Conservation (phyloP, 2,329 filamentous ascomycete species). For the Xylariaceae sp. region DNA sequence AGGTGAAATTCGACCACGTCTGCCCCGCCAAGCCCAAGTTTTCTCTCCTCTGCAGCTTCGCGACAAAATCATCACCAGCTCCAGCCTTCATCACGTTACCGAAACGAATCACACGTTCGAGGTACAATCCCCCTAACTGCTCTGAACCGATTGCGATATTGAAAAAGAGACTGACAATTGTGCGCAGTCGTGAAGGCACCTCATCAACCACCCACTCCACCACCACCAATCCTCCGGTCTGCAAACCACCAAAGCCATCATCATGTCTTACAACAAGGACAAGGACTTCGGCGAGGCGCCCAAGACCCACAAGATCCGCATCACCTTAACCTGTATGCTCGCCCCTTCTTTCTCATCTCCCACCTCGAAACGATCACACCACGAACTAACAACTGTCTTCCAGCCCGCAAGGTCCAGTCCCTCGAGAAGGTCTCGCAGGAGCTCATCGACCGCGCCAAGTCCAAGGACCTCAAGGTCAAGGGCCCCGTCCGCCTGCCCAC, state of each 20-base stretch:
- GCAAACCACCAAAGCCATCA: slow-evolving; percentile 40
- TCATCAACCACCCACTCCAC: slow-evolving; percentile 15
- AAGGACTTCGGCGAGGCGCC: slow-evolving; percentile 88
- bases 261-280: slow-evolving; percentile 96
- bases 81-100: slow-evolving; percentile 65
- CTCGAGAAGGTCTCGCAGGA: slow-evolving; percentile 98
- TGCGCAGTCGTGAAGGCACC: slow-evolving; percentile 74
- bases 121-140: slow-evolving; percentile 9
- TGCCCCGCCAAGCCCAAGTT: slow-evolving; percentile 15
- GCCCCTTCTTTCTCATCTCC: background rate
- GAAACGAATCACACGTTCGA: slow-evolving; percentile 46
- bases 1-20: background rate
- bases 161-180: too few species aligned
- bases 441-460: slow-evolving; percentile 97
- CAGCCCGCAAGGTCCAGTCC: slow-evolving; percentile 77
- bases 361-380: too few species aligned
- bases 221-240: slow-evolving; percentile 6
- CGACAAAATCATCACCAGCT: slow-evolving; percentile 8
- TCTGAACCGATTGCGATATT: background rate
- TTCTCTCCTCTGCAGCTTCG: slow-evolving; percentile 12
- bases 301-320: slow-evolving; percentile 52
- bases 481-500: slow-evolving; percentile 93
- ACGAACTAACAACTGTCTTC: background rate
- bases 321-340: slow-evolving; percentile 76
- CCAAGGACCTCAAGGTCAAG: slow-evolving; percentile 98